Conservation (phyloP, 306 rosid genomes). For the Vigna trinervia region DNA sequence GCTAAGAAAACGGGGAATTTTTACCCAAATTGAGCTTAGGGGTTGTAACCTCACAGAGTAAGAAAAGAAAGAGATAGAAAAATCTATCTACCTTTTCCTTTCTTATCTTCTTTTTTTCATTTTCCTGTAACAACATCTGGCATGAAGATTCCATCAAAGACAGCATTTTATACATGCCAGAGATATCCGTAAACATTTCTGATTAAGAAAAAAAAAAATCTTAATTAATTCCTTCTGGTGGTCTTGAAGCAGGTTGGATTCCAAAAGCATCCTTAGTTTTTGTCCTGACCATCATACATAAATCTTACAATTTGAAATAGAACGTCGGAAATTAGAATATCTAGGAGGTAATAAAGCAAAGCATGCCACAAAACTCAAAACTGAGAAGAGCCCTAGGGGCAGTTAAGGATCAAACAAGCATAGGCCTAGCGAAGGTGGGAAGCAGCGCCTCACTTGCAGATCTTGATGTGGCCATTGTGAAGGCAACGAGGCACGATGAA, state of each 20-base stretch:
- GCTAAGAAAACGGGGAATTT: conserved; percentile 54
- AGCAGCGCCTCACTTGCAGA: conserved; percentile 83
- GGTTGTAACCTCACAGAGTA: conserved; percentile 32
- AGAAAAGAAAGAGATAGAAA: conserved; percentile 45
- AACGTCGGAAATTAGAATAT: neutral
- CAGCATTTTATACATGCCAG: neutral
- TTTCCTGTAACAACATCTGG: conserved; percentile 36
- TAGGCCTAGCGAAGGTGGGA: conserved; percentile 91
- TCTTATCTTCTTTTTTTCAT: neutral
- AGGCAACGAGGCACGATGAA: conserved; percentile 89
- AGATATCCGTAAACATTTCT: conserved; percentile 14
- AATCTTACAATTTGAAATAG: too few relatives aligned
- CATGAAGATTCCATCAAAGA: neutral
- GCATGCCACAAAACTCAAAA: conserved; percentile 67
- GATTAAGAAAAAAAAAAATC: conserved; percentile 2
- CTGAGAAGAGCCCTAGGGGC: conserved; percentile 85
- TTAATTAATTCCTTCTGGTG: conserved; percentile 9
- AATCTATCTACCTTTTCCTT: conserved; percentile 45
- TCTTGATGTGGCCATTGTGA: conserved; percentile 91
- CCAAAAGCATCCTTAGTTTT: neutral
- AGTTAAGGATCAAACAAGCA: conserved; percentile 94
- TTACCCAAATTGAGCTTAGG: conserved; percentile 43
- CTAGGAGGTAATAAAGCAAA: neutral
- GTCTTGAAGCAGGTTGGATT: conserved; percentile 37
- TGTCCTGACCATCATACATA: too few relatives aligned